A percentile compares a stretch with the other conserved stretches of the same genome.
Conservation (phyloP, 306 rosid species). For the Urtica urens region DNA sequence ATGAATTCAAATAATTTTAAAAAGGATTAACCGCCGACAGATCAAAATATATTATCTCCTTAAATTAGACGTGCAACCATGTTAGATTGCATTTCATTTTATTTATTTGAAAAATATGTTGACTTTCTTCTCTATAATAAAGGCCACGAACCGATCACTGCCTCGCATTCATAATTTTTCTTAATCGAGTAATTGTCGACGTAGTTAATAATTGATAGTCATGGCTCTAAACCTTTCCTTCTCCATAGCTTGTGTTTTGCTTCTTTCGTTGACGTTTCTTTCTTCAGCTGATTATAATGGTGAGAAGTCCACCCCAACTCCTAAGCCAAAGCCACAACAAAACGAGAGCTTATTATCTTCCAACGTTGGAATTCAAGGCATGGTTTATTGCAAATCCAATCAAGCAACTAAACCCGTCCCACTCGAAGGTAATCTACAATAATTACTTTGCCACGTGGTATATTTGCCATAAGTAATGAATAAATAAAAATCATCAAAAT, state of each 20-base stretch:
- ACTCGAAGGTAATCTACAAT: slow-evolving; percentile 34
- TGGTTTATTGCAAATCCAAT: slow-evolving; percentile 42
- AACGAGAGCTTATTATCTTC: slow-evolving; percentile 19
- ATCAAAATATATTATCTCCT: background rate
- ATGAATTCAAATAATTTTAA: background rate
- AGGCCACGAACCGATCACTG: background rate
- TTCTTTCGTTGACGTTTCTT: slow-evolving; percentile 6
- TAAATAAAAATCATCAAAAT: background rate
- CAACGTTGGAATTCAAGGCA: slow-evolving; percentile 43
- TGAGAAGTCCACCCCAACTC: background rate
- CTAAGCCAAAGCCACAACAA: background rate
- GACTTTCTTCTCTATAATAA: background rate
- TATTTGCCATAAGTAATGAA: background rate
- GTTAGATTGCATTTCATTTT: background rate
- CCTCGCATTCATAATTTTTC: background rate
- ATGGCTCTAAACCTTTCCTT: slow-evolving; percentile 17
- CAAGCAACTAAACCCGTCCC: slow-evolving; percentile 28
- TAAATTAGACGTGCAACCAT: slow-evolving; percentile 20
- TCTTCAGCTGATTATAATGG: slow-evolving; percentile 6
- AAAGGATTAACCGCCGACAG: background rate
- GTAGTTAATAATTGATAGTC: background rate
- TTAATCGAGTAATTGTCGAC: background rate
- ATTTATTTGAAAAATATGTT: background rate
- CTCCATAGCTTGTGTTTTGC: slow-evolving; percentile 5
- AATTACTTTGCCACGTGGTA: background rate